Percentiles rank a stretch among this genome's conserved stretches.
These are phyloP conservation scores for Papiliotrema nemorosa DNA, from an alignment of 1,284 basidiomycete genomes.

Conservation along the genomic window DNA sequence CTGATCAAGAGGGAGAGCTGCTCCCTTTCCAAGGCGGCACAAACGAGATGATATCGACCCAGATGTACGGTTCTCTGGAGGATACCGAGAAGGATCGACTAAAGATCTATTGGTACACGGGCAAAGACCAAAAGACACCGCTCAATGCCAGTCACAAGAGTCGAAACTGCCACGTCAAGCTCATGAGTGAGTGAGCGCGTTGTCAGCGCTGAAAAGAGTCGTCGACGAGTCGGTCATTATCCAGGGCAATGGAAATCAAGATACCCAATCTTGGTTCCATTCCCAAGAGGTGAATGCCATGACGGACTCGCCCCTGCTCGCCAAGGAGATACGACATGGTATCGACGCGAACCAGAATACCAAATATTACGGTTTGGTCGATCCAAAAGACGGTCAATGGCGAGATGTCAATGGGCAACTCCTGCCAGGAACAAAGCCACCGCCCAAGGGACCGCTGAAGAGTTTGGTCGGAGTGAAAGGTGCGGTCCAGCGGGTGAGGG, in stretches of 20 bases:
- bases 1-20: constrained; percentile 24
- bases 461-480: constrained; percentile 29
- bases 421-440: constrained; percentile 12
- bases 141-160: constrained; percentile 61
- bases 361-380: constrained; percentile 54
- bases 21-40: constrained; percentile 71
- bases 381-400: constrained; percentile 32
- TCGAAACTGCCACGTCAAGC: constrained; percentile 69
- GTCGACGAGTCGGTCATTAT: constrained; percentile 65
- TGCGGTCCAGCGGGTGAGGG: constrained; percentile 26
- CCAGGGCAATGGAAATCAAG: constrained; percentile 48
- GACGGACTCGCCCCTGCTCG: constrained; percentile 60
- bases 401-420: constrained; percentile 20
- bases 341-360: constrained; percentile 66
- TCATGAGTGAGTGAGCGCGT: constrained; percentile 52
- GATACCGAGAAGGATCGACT: constrained; percentile 54
- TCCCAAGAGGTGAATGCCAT: constrained; percentile 70
- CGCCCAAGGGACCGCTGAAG: constrained; percentile 23
- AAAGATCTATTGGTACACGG: constrained; percentile 60
- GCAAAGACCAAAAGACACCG: constrained; percentile 60
- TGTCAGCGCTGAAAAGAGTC: too few relatives aligned
- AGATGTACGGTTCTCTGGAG: constrained; percentile 57
- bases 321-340: constrained; percentile 60
- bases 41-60: constrained; percentile 64
- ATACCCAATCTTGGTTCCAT: constrained; percentile 70